Evolutionary conservation across 1,284 basidiomycete genomes (phyloP), one percentile per base, ranked within the genome.

Genomic region (Cutaneotrichosporon cutaneum): DNA sequence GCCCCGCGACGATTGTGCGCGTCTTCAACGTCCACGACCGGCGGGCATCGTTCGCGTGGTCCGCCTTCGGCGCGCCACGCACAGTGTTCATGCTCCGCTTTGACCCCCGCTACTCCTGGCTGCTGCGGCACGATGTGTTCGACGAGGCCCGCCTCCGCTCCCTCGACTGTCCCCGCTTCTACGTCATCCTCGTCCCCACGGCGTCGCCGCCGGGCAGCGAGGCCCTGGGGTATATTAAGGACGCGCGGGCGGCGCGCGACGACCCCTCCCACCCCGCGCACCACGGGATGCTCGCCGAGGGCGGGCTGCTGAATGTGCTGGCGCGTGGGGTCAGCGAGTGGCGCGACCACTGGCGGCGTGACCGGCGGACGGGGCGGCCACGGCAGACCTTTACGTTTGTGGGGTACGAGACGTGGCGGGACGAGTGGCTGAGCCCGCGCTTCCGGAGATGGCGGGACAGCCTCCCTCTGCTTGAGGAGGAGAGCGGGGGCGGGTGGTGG

Each of bases 11-110:
- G n/a, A n/a, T 45, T 10, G 44, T 45, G 44, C 16, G 44, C 4
- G 9, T 21, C 10, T 45, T 45, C n/a, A 21, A 45, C 21, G 21
- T 45, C 10, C 44, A 45, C 44, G 44, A 45, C 44, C 44, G 44
- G 5, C 18, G 22, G 6, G 44, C 44, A 16, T 6, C 18, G 8
- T 45, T 45, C n/a, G n/a, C 22, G 21, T 45, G 44, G 44, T 21
- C n/a, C 7, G 44, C 44, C 3, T 45, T 45, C 44, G 44, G 44
- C 10, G 44, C 44, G 22, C 44, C 44, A 2, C 44, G 44, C 22
- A 45, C 44, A 16, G 44, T 45, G n/a, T 45, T 45, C 22, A 21
- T 45, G n/a, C 18, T 45, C 44, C 44, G 44, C n/a, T 45, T 45
- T n/a, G 18, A 45, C 22, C 44, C 44, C 44, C 21, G 18, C n/a